phyloP scores from a whole-genome alignment of 495 filamentous ascomycete species.

The Hyaloscypha bicolor region DNA sequence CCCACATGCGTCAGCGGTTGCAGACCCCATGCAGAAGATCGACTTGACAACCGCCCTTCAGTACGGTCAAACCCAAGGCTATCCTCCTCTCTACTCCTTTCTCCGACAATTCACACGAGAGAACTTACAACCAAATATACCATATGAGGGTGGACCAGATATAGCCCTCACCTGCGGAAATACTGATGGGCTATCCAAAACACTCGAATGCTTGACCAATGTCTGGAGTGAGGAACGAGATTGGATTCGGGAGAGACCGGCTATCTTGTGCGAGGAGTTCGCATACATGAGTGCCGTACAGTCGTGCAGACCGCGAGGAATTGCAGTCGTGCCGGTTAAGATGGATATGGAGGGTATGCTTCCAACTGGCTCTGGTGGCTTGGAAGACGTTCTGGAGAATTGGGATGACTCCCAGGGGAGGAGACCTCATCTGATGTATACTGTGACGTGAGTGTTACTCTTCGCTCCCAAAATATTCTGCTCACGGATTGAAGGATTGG shows the following conservation, averaged over 20 bases:
- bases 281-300: slow-evolving; percentile 75
- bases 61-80: slow-evolving; percentile 79
- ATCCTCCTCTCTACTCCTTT: slow-evolving; percentile 73
- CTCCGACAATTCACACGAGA: slow-evolving; percentile 75
- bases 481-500: slow-evolving; percentile 60
- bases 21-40: slow-evolving; percentile 64
- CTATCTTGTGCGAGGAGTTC: slow-evolving; percentile 75
- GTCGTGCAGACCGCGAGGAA: slow-evolving; percentile 65
- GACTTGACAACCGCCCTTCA: slow-evolving; percentile 83
- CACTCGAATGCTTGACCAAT: slow-evolving; percentile 70
- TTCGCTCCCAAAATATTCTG: background rate
- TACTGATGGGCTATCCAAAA: slow-evolving; percentile 84
- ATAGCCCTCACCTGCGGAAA: slow-evolving; percentile 75
- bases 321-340: slow-evolving; percentile 70
- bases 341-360: slow-evolving; percentile 82
- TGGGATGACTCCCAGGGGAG: slow-evolving; percentile 77
- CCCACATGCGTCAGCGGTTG: slow-evolving; percentile 61
- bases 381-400: slow-evolving; percentile 76
- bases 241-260: slow-evolving; percentile 66
- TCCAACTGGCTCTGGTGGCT: slow-evolving; percentile 63
- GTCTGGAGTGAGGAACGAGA: slow-evolving; percentile 70
- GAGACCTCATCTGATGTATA: slow-evolving; percentile 85
- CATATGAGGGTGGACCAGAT: slow-evolving; percentile 75
- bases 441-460: slow-evolving; percentile 74
- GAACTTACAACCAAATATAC: slow-evolving; percentile 76